A percentile compares a stretch with the other conserved stretches of the same genome.
These are phyloP conservation scores for Albizia julibrissin DNA, from an alignment of 306 rosid species.

Conservation along the genomic window DNA sequence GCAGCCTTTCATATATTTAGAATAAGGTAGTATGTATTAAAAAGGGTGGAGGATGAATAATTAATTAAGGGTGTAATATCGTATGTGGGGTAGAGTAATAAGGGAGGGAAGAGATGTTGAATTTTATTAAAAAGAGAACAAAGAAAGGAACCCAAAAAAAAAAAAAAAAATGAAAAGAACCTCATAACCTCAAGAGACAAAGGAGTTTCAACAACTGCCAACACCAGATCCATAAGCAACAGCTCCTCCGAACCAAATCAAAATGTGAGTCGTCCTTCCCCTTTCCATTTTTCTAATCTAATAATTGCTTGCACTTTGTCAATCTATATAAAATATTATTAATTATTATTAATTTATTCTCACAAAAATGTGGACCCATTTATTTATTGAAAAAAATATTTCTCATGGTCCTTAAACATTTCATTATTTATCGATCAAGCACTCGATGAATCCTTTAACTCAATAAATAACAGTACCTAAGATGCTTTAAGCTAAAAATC, in stretches of 20 bases:
- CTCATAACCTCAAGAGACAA: constrained; percentile 33
- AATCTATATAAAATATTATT: too few species aligned
- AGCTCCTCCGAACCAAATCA: background rate
- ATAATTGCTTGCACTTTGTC: background rate
- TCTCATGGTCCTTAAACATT: background rate
- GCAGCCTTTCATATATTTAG: too few species aligned
- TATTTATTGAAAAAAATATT: too few species aligned
- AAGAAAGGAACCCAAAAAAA: background rate
- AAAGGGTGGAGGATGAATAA: background rate
- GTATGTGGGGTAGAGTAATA: background rate
- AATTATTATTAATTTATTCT: too few species aligned
- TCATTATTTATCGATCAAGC: too few species aligned
- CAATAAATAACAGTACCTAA: too few species aligned
- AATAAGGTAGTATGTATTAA: too few species aligned
- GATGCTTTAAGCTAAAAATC: too few species aligned
- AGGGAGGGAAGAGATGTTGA: background rate
- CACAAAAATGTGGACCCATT: too few species aligned
- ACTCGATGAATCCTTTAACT: too few species aligned
- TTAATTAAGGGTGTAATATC: background rate
- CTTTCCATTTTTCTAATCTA: background rate
- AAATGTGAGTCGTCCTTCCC: background rate
- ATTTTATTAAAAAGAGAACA: background rate
- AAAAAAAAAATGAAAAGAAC: constrained; percentile 41
- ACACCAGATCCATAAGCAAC: constrained; percentile 19
- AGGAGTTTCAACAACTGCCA: constrained; percentile 43